Evolutionary conservation across 805 yeast species (phyloP).

Genomic region (Suhomyces kilbournensis): DNA sequence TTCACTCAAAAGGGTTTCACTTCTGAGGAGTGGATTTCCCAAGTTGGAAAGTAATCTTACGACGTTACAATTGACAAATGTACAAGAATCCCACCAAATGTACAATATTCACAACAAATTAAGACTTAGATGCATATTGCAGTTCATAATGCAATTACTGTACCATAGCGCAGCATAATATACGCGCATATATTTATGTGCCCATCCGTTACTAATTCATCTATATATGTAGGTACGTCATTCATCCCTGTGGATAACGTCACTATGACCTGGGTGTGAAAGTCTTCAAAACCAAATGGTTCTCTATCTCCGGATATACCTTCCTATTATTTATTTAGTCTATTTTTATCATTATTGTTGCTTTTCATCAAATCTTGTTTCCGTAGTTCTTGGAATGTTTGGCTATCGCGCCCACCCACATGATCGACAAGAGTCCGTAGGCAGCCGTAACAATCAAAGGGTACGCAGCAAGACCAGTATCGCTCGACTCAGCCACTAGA

Average conservation of each 20-base stretch:
- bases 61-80: background rate
- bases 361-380: background rate
- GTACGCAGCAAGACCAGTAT: conserved; percentile 27
- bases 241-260: background rate
- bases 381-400: background rate
- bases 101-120: background rate
- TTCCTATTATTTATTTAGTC: background rate
- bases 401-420: conserved; percentile 21
- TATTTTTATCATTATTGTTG: background rate
- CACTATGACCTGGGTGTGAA: background rate
- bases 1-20: conserved; percentile 91
- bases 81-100: background rate
- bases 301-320: background rate
- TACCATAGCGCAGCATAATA: background rate
- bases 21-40: conserved; percentile 73
- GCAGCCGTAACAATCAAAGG: conserved; percentile 29
- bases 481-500: conserved; percentile 33
- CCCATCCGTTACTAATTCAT: background rate
- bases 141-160: background rate
- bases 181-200: background rate
- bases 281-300: background rate
- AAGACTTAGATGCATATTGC: background rate
- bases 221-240: background rate
- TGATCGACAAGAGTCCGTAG: conserved; percentile 20
- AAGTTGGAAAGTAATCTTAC: conserved; percentile 26